Evolutionary conservation across 2,329 filamentous ascomycete genomes (phyloP), one percentile per base, ranked within the genome.

Genomic region (Microthyrium microscopicum): DNA sequence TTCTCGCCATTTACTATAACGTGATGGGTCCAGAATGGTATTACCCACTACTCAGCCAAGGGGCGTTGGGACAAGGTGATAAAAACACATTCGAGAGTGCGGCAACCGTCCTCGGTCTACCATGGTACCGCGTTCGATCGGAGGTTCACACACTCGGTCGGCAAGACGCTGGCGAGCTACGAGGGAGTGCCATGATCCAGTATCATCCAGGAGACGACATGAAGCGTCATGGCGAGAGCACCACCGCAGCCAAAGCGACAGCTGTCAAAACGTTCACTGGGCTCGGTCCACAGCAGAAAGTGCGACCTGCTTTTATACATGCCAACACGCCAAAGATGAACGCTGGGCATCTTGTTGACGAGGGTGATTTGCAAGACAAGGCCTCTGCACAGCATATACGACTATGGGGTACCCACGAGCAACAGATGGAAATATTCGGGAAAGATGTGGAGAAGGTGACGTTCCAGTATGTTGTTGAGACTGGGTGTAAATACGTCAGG

Each of bases 1-100:
- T 64, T n/a, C 48, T 66, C 4, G 52, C 58, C 4, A 50, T 54
- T 2, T 66, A 66, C 43, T 66, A 67, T 45, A 66, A 64, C 41
- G 50, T 54, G 29, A 62, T 56, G 46, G 59, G 60, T 1, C 58
- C 60, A 4, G 42, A 48, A 1, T 52, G 54, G 33, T 66, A 60
- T 41, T 65, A 63, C 38, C 51, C 53, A 0, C 44, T 66, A 0
- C 48, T 62, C 6, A 57, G 54, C 4, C 61, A 64, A 43, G 61
- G 61, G 21, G 60, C 55, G 5, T 48, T 56, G 0, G 62, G 62
- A 8, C 53, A 64, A 44, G 62, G 62, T 12, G 62, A 66, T 45
- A 66, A 66, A 42, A 62, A 66, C 41, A 64, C 61, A 0, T 65
- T 66, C 40, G 43, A 61, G 12, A 50, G 56, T 4, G 61, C 61